These are phyloP conservation scores for Coleophoma cylindrospora DNA, from an alignment of 2,329 filamentous ascomycete genomes.

Conservation along the genomic window DNA sequence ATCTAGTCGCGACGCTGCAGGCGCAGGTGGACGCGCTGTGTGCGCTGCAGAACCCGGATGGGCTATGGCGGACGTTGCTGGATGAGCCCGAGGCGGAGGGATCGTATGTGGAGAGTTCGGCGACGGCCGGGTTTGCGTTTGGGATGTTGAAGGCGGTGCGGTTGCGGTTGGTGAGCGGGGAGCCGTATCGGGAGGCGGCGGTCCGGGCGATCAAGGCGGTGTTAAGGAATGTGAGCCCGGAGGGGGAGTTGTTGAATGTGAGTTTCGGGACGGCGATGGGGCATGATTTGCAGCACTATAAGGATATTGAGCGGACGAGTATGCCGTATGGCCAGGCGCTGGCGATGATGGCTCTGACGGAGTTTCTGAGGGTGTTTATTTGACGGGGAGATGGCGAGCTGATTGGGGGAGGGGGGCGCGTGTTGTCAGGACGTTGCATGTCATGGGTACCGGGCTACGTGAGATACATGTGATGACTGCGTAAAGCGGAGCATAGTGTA, in stretches of 20 bases:
- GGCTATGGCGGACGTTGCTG: slow-evolving; percentile 71
- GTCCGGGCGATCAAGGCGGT: slow-evolving; percentile 64
- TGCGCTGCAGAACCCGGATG: slow-evolving; percentile 52
- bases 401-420: no score
- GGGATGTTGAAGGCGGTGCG: slow-evolving; percentile 71
- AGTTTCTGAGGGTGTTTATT: slow-evolving; percentile 60
- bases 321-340: slow-evolving; percentile 86
- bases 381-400: neutral
- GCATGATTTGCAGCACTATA: slow-evolving; percentile 67
- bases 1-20: slow-evolving; percentile 58
- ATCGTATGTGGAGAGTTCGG: slow-evolving; percentile 72
- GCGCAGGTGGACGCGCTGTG: slow-evolving; percentile 64
- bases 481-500: no score
- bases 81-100: slow-evolving; percentile 61
- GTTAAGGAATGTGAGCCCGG: slow-evolving; percentile 56
- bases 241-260: slow-evolving; percentile 68
- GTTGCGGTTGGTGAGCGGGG: slow-evolving; percentile 58
- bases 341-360: slow-evolving; percentile 77
- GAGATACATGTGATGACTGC: no score
- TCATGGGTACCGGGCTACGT: no score
- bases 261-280: slow-evolving; percentile 81
- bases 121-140: slow-evolving; percentile 76
- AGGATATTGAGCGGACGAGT: slow-evolving; percentile 68
- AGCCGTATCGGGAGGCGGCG: slow-evolving; percentile 55
- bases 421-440: no score